Percentiles rank a stretch among this genome's conserved stretches.
Evolutionary conservation across 225 moss, liverwort and hornwort species (phyloP).

Genomic region (Pseudoscleropodium purum): DNA sequence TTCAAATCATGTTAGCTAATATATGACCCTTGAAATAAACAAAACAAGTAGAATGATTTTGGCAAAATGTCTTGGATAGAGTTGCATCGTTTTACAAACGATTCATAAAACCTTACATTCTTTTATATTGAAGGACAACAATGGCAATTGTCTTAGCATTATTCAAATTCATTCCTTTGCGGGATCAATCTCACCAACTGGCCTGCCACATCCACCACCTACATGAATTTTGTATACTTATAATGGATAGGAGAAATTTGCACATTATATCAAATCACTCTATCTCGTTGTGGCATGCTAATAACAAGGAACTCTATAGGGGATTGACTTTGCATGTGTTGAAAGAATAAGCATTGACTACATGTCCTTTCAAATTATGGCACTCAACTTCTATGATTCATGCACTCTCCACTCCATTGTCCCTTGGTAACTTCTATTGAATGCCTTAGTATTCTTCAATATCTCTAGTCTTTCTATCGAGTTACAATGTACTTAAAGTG

Average conservation of each 20-base stretch:
- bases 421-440: neutral
- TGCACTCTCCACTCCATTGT: neutral
- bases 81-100: rapidly evolving
- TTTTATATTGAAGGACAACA: neutral
- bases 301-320: rapidly evolving
- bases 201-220: rapidly evolving
- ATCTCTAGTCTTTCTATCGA: rapidly evolving
- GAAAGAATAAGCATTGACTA: rapidly evolving
- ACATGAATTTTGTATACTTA: neutral
- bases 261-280: rapidly evolving
- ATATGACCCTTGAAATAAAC: no score
- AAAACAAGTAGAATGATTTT: neutral
- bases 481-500: neutral
- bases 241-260: neutral
- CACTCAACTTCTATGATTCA: rapidly evolving
- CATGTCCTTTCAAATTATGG: neutral
- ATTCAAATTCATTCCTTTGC: neutral
- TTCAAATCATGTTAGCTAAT: no score
- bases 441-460: neutral
- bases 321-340: neutral
- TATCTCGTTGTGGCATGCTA: rapidly evolving
- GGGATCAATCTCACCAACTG: neutral
- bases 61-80: no score
- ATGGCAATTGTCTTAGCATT: rapidly evolving
- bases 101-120: neutral